Conservation (phyloP, 2,329 filamentous ascomycete genomes). For the Lasiodiplodia sp. region DNA sequence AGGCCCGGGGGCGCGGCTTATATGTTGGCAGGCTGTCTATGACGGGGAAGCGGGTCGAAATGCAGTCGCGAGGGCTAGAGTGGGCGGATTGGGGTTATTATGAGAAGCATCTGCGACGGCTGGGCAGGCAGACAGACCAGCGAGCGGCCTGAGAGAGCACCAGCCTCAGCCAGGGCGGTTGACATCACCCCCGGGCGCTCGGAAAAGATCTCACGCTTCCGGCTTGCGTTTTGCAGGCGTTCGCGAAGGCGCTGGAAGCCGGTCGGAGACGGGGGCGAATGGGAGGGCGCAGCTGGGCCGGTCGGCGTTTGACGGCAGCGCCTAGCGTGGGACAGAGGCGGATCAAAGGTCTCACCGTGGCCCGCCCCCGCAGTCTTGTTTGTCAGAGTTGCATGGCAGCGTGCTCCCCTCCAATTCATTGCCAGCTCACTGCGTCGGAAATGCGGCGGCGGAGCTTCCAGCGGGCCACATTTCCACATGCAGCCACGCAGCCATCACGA, state of each 20-base stretch:
- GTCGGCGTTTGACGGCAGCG: slow-evolving; percentile 34
- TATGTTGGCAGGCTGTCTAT: slow-evolving; percentile 5
- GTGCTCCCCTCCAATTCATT: neutral
- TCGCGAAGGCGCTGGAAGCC: slow-evolving; percentile 23
- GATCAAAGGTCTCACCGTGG: slow-evolving; percentile 35
- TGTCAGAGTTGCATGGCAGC: slow-evolving; percentile 25
- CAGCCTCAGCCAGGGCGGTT: slow-evolving; percentile 29
- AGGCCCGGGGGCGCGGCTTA: slow-evolving; percentile 19
- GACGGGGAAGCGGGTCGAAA: slow-evolving; percentile 25
- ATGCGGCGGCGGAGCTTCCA: slow-evolving; percentile 1
- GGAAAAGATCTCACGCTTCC: slow-evolving; percentile 26
- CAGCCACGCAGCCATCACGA: slow-evolving; percentile 12
- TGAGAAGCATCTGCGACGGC: slow-evolving; percentile 20
- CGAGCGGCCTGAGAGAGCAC: slow-evolving; percentile 14
- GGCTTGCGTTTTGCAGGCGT: slow-evolving; percentile 13
- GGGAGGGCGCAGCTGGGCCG: slow-evolving; percentile 23
- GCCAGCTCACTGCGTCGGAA: slow-evolving; percentile 25
- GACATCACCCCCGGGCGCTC: slow-evolving; percentile 28
- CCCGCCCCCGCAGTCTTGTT: slow-evolving; percentile 26
- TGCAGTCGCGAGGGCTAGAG: slow-evolving; percentile 14
- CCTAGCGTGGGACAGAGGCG: slow-evolving; percentile 37
- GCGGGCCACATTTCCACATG: slow-evolving; percentile 21
- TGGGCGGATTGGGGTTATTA: slow-evolving; percentile 26
- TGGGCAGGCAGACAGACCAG: slow-evolving; percentile 26
- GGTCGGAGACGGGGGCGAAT: slow-evolving; percentile 23